Conservation (phyloP, 139 green algal genomes). For the Ettlia oleoabundans region DNA sequence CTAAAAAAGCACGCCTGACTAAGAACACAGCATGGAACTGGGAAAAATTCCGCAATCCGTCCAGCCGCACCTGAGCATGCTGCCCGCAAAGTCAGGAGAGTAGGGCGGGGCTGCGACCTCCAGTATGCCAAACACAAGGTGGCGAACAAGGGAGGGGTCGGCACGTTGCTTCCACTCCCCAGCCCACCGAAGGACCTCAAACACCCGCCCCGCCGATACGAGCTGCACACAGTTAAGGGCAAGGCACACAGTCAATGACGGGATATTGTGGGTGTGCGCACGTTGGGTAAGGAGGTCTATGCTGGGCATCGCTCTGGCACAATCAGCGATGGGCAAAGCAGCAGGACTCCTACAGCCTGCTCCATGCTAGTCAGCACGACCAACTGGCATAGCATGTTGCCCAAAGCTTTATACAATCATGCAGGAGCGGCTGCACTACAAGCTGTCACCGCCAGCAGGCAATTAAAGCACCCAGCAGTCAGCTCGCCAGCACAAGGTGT, state of each 20-base stretch:
- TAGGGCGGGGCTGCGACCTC: constrained; percentile 52
- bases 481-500: neutral
- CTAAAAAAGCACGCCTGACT: too few relatives aligned
- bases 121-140: constrained; percentile 55
- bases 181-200: constrained; percentile 38
- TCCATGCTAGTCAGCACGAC: too few relatives aligned
- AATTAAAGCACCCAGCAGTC: neutral
- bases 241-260: too few relatives aligned
- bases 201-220: constrained; percentile 13
- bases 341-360: too few relatives aligned
- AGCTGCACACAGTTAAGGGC: too few relatives aligned
- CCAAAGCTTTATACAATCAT: too few relatives aligned
- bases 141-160: constrained; percentile 50
- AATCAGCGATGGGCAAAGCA: too few relatives aligned
- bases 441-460: neutral
- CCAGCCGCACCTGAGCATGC: constrained; percentile 23
- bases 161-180: constrained; percentile 45
- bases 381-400: too few relatives aligned
- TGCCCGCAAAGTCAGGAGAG: constrained; percentile 48
- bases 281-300: too few relatives aligned
- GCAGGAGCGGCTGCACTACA: neutral
- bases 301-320: too few relatives aligned
- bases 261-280: too few relatives aligned
- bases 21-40: too few relatives aligned
- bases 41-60: neutral